Conservation (phyloP, 2,329 filamentous ascomycete genomes). For the Colletotrichum eleusines region DNA sequence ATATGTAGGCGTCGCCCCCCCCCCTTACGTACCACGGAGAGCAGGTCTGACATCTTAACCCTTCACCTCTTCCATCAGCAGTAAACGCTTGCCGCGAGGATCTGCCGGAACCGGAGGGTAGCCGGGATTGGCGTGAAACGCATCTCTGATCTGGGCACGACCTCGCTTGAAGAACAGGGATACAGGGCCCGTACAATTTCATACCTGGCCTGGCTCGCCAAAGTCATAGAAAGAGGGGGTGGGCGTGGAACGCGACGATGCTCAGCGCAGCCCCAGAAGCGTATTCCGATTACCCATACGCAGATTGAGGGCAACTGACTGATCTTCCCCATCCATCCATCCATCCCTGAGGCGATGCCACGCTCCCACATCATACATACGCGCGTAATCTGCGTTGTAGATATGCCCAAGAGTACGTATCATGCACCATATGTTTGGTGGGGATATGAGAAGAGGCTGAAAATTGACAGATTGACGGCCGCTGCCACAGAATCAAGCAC, state of each 20-base stretch:
- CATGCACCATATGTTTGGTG: constrained; percentile 4
- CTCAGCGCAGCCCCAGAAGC: not conserved
- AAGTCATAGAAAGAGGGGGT: constrained; percentile 2
- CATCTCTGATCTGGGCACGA: not conserved
- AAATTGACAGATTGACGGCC: constrained; percentile 27
- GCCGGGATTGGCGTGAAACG: not conserved
- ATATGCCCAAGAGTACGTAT: not conserved
- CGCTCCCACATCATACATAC: not conserved
- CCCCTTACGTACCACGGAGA: not conserved
- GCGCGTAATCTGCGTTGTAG: not conserved
- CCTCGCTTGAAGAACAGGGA: constrained; percentile 2
- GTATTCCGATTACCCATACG: constrained; percentile 11
- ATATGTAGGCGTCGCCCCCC: not conserved
- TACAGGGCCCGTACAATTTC: not conserved
- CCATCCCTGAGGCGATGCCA: not conserved
- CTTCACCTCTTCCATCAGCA: constrained; percentile 1
- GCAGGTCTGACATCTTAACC: not conserved
- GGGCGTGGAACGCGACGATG: constrained; percentile 4
- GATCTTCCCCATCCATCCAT: not conserved
- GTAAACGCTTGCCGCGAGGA: constrained; percentile 27
- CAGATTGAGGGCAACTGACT: constrained; percentile 1
- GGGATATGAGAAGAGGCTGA: constrained; percentile 24
- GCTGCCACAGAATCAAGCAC: not conserved
- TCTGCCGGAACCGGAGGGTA: not conserved
- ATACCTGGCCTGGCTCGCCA: constrained; percentile 1